These are phyloP conservation scores for Agrostemma githago DNA, from an alignment of 148 eudicot genomes.

Conservation along the genomic window DNA sequence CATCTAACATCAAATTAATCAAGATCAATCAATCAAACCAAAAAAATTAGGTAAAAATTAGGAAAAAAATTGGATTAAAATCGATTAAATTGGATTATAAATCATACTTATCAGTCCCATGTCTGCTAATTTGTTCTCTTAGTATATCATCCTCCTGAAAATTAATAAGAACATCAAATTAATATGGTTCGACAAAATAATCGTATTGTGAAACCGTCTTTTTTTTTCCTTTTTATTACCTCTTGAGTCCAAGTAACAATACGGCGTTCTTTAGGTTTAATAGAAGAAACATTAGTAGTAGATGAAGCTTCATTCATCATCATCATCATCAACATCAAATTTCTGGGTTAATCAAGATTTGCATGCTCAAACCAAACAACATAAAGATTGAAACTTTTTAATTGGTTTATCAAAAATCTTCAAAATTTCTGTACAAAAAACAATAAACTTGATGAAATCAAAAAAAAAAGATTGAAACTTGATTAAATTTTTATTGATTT, in stretches of 20 bases:
- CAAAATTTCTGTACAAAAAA: slow-evolving; percentile 1
- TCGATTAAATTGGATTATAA: not conserved
- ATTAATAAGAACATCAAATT: not conserved
- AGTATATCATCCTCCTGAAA: slow-evolving; percentile 94
- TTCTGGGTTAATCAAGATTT: slow-evolving; percentile 1
- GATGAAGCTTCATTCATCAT: slow-evolving; percentile 27
- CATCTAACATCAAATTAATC: slow-evolving; percentile 15
- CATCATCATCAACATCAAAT: slow-evolving; percentile 30
- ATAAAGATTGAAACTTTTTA: not conserved
- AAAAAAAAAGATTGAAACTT: not conserved
- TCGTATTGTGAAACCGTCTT: too few species aligned
- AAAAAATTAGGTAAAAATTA: not conserved
- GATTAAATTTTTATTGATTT: too few species aligned
- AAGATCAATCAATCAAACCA: slow-evolving; percentile 1
- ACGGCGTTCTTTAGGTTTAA: slow-evolving; percentile 58
- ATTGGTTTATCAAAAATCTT: too few species aligned
- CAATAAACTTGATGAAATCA: not conserved
- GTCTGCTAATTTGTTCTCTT: slow-evolving; percentile 68
- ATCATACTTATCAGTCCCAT: slow-evolving; percentile 77
- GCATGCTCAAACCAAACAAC: slow-evolving; percentile 30
- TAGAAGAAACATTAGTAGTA: not conserved
- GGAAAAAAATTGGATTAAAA: not conserved
- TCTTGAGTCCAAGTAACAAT: slow-evolving; percentile 92
- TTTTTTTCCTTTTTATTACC: slow-evolving; percentile 40
- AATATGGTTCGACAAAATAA: too few species aligned